Percentiles rank a stretch among this genome's conserved stretches.
Conservation (phyloP, 2,329 filamentous ascomycete species). For the Didymella sp. region DNA sequence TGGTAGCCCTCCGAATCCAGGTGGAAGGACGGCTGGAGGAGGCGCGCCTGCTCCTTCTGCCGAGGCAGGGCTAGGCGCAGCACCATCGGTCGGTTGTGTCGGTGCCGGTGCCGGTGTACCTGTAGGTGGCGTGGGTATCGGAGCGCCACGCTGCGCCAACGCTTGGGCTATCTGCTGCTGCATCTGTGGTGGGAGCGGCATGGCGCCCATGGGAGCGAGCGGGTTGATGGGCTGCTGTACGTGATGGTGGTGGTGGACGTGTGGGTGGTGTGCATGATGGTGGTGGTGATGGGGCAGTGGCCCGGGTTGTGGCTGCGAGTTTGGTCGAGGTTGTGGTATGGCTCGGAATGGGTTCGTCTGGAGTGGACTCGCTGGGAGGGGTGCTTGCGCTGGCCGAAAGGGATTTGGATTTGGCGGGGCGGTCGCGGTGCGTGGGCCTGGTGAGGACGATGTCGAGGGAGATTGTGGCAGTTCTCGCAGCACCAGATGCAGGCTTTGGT, state of each 20-base stretch:
- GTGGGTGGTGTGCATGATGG: slow-evolving; percentile 20
- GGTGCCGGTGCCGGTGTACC: background rate
- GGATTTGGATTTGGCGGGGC: slow-evolving; percentile 52
- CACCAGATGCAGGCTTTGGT: slow-evolving; percentile 50
- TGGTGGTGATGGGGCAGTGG: slow-evolving; percentile 22
- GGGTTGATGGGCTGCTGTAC: slow-evolving; percentile 27
- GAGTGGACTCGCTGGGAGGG: slow-evolving; percentile 27
- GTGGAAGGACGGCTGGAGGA: background rate
- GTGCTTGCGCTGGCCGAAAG: slow-evolving; percentile 30
- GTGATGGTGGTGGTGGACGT: slow-evolving; percentile 28
- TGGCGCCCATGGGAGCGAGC: slow-evolving; percentile 19
- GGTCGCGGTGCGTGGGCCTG: slow-evolving; percentile 38
- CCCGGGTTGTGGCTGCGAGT: slow-evolving; percentile 33
- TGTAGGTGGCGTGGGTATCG: slow-evolving; percentile 10
- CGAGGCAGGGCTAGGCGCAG: background rate
- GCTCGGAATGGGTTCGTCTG: slow-evolving; percentile 45
- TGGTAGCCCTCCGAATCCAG: slow-evolving; percentile 7
- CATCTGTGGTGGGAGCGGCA: slow-evolving; percentile 33
- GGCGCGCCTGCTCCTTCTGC: background rate
- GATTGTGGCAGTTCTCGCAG: slow-evolving; percentile 42
- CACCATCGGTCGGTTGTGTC: slow-evolving; percentile 8
- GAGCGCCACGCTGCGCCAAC: slow-evolving; percentile 27
- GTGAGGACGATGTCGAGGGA: slow-evolving; percentile 20
- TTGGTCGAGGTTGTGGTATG: slow-evolving; percentile 33
- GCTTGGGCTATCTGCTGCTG: slow-evolving; percentile 37